Conservation (phyloP, 768 basidiomycete genomes). For the Russula vinacea region DNA sequence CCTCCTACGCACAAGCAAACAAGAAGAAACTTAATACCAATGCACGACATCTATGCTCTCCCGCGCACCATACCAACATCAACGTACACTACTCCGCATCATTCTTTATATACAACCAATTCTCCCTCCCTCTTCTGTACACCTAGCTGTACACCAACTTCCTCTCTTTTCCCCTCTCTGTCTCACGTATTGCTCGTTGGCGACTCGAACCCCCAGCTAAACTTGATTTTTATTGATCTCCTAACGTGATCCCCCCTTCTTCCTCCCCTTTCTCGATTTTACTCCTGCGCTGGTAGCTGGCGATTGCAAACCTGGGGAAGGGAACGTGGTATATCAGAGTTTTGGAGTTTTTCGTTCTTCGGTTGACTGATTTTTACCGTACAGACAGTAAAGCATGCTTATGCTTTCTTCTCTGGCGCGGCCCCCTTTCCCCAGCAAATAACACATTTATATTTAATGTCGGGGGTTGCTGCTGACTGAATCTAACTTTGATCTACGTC, state of each 20-base stretch:
- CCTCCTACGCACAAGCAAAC: neutral
- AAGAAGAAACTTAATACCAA: neutral
- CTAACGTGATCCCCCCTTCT: neutral
- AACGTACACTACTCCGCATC: neutral
- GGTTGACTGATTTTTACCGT: neutral
- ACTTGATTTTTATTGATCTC: neutral
- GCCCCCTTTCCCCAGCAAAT: neutral
- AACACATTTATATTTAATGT: neutral
- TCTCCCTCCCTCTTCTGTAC: neutral
- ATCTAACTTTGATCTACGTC: neutral
- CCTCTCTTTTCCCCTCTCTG: neutral
- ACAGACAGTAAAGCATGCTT: neutral
- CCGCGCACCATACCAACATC: neutral
- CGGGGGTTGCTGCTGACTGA: neutral
- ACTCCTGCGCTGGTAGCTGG: neutral
- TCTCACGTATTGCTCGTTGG: neutral
- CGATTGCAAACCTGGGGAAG: neutral
- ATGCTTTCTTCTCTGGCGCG: neutral
- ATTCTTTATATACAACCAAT: neutral
- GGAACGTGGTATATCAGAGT: neutral
- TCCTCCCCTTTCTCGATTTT: neutral
- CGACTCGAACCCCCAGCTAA: neutral
- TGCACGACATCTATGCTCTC: neutral
- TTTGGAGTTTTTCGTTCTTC: neutral
- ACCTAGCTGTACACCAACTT: too few relatives aligned